Evolutionary conservation across 2,329 filamentous ascomycete species (phyloP).

Genomic region (Pestalotiopsis sp.): DNA sequence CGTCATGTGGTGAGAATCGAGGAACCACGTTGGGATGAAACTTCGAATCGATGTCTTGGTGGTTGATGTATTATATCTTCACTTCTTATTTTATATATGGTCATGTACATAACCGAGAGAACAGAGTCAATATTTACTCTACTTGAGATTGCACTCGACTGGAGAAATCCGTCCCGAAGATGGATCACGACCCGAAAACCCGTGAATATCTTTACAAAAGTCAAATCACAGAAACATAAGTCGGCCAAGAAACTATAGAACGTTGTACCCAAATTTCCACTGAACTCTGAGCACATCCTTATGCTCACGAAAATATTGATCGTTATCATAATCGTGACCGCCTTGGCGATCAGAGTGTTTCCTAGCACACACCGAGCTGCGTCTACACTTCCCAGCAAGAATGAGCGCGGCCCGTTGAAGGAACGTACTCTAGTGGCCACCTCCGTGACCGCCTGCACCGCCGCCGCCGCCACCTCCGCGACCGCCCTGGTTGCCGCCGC

Average conservation of each 20-base stretch:
- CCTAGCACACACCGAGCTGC: not conserved
- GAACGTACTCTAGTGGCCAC: not conserved
- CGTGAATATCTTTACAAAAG: too few species aligned
- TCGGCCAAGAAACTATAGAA: too few species aligned
- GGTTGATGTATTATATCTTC: not conserved
- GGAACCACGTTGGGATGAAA: too few species aligned
- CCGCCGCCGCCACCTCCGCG: not conserved
- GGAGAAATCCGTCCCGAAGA: not conserved
- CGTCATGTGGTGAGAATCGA: too few species aligned
- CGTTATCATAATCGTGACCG: not conserved
- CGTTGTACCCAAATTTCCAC: too few species aligned
- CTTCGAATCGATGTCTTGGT: not conserved
- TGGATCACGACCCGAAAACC: too few species aligned
- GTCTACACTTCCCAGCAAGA: not conserved
- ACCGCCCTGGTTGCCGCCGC: not conserved
- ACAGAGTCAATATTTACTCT: not conserved
- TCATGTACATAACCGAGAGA: not conserved
- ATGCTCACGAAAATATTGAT: not conserved
- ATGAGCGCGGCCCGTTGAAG: not conserved
- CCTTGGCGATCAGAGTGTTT: not conserved
- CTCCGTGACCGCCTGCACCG: not conserved
- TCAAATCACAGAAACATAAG: too few species aligned
- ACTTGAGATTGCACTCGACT: not conserved
- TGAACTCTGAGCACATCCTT: not conserved
- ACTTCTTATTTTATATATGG: not conserved